phyloP scores from a whole-genome alignment of 2,329 filamentous ascomycete genomes.

The Botryotinia convoluta region DNA sequence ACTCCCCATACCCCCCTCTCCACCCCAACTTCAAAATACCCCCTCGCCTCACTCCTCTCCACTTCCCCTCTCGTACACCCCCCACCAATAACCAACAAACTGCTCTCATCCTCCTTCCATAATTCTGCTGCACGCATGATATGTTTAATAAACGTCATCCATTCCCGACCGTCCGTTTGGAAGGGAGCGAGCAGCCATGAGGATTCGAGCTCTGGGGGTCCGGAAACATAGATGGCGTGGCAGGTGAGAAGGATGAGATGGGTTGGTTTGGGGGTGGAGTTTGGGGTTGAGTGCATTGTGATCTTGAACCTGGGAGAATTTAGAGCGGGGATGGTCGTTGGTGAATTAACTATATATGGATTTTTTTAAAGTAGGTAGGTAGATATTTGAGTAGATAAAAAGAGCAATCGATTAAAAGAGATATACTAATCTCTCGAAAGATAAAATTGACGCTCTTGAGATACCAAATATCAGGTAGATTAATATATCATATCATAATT shows the following conservation, averaged over 20 bases:
- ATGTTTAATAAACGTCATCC: constrained; percentile 72
- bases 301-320: not conserved
- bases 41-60: constrained; percentile 56
- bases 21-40: constrained; percentile 53
- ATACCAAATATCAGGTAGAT: not conserved
- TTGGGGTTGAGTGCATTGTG: not conserved
- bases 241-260: constrained; percentile 79
- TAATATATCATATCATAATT: not conserved
- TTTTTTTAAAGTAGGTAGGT: not conserved
- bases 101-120: not conserved
- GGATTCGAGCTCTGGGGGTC: constrained; percentile 41
- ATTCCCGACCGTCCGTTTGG: constrained; percentile 64
- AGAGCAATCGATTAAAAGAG: not conserved
- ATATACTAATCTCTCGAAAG: not conserved
- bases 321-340: not conserved
- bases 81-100: constrained; percentile 18
- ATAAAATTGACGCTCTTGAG: not conserved
- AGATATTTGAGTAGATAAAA: not conserved
- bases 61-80: constrained; percentile 55
- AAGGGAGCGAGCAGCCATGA: constrained; percentile 76
- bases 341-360: not conserved
- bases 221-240: constrained; percentile 73
- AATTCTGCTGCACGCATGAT: constrained; percentile 55
- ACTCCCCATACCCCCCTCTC: constrained; percentile 48
- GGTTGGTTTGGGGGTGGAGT: constrained; percentile 10